A percentile compares a stretch with the other conserved stretches of the same genome.
These are phyloP conservation scores for Fusarium sp. DNA, from an alignment of 2,329 filamentous ascomycete genomes.

Conservation along the genomic window DNA sequence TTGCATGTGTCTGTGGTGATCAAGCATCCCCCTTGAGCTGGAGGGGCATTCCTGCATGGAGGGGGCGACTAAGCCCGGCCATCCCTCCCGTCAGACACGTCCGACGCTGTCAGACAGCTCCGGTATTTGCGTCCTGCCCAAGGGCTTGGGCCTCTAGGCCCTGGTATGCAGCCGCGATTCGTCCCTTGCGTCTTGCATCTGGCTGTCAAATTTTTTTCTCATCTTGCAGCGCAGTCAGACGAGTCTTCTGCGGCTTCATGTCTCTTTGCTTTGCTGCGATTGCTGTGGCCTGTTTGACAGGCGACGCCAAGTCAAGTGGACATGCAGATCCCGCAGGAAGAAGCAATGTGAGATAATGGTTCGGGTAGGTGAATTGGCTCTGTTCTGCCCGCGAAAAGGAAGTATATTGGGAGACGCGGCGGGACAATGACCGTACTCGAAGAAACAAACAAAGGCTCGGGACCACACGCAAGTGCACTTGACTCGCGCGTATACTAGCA, in stretches of 20 bases:
- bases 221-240: constrained; percentile 22
- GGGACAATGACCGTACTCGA: constrained; percentile 5
- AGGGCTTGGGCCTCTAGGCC: constrained; percentile 29
- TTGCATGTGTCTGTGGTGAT: constrained; percentile 35
- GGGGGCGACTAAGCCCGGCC: constrained; percentile 35
- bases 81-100: constrained; percentile 37
- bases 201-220: constrained; percentile 2
- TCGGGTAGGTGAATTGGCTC: constrained; percentile 9
- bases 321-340: constrained; percentile 17
- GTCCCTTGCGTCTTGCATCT: constrained; percentile 41
- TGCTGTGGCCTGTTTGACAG: constrained; percentile 19
- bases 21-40: constrained; percentile 39
- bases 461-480: constrained; percentile 4
- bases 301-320: constrained; percentile 4
- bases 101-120: constrained; percentile 24
- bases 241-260: constrained; percentile 11
- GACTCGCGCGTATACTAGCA: constrained; percentile 14
- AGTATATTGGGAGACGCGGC: background rate
- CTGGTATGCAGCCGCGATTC: constrained; percentile 41
- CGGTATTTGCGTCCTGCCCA: constrained; percentile 35
- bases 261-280: constrained; percentile 21
- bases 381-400: constrained; percentile 5
- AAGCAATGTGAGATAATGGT: constrained; percentile 32
- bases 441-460: constrained; percentile 20
- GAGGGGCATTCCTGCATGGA: constrained; percentile 47